Conservation (phyloP, 148 eudicot genomes). For the Rhododendron henanense region DNA sequence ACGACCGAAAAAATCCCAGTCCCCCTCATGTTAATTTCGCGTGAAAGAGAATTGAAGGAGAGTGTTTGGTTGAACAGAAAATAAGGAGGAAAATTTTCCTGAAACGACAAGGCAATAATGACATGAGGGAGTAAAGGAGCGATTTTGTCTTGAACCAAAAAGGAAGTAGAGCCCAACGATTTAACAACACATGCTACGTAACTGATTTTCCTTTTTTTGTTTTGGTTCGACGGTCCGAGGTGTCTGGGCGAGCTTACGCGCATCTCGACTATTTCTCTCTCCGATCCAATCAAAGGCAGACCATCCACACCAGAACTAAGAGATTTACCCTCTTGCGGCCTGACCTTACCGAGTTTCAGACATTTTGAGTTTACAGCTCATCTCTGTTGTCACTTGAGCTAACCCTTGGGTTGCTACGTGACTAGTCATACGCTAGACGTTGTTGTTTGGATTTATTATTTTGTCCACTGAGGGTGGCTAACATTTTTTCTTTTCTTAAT, state of each 20-base stretch:
- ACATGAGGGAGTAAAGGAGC: not conserved
- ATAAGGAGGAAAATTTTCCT: not conserved
- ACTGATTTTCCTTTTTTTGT: not conserved
- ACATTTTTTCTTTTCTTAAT: too few species aligned
- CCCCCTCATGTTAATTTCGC: not conserved
- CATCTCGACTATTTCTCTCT: too few species aligned
- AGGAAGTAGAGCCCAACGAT: not conserved
- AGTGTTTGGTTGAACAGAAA: slow-evolving; percentile 7
- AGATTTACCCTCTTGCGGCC: not conserved
- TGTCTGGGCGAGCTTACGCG: too few species aligned
- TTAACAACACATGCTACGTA: not conserved
- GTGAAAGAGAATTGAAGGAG: not conserved
- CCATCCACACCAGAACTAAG: not conserved
- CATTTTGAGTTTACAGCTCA: too few species aligned
- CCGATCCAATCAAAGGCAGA: too few species aligned
- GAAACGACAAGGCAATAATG: not conserved
- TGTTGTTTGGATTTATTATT: too few species aligned
- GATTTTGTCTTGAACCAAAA: not conserved
- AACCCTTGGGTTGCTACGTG: too few species aligned
- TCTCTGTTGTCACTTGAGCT: too few species aligned
- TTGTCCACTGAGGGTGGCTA: too few species aligned
- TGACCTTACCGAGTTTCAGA: too few species aligned
- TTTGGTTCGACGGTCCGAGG: not conserved
- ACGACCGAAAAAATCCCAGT: not conserved
- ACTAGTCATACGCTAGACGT: too few species aligned